These are phyloP conservation scores for Coemansia asiatica DNA, from an alignment of 192 early-diverging fungal genomes.

Conservation along the genomic window DNA sequence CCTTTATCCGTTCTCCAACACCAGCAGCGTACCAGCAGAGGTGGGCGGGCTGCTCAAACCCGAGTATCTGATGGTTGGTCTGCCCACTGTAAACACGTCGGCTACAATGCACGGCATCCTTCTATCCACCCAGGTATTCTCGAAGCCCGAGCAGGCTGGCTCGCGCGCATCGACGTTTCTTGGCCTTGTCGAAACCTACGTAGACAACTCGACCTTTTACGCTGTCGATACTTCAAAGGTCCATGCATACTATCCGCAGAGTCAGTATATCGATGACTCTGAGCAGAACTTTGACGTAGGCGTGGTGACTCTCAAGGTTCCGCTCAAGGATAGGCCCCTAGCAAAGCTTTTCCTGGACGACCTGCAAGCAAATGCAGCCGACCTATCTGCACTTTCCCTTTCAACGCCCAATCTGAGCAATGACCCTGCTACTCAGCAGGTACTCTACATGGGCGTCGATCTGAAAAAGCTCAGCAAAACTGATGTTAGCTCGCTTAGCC, in stretches of 20 bases:
- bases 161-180: constrained; percentile 37
- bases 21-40: constrained; percentile 18
- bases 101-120: constrained; percentile 44
- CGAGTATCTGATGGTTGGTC: constrained; percentile 41
- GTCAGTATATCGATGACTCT: constrained; percentile 30
- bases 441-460: constrained; percentile 45
- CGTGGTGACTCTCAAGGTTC: constrained; percentile 33
- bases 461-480: constrained; percentile 36
- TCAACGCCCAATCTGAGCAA: constrained; percentile 24
- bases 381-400: constrained; percentile 28
- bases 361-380: constrained; percentile 20
- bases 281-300: constrained; percentile 54
- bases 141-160: constrained; percentile 26
- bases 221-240: constrained; percentile 36
- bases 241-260: constrained; percentile 52
- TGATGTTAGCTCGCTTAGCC: constrained; percentile 22
- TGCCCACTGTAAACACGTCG: constrained; percentile 38
- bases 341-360: constrained; percentile 44
- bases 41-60: constrained; percentile 38
- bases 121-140: constrained; percentile 44
- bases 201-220: constrained; percentile 48
- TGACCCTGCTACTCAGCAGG: constrained; percentile 37
- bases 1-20: constrained; percentile 46
- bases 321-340: constrained; percentile 18
- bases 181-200: constrained; percentile 34